Percentiles rank a stretch among this genome's conserved stretches.
phyloP scores from a whole-genome alignment of 768 basidiomycete genomes.

The Auriscalpium microsporum region DNA sequence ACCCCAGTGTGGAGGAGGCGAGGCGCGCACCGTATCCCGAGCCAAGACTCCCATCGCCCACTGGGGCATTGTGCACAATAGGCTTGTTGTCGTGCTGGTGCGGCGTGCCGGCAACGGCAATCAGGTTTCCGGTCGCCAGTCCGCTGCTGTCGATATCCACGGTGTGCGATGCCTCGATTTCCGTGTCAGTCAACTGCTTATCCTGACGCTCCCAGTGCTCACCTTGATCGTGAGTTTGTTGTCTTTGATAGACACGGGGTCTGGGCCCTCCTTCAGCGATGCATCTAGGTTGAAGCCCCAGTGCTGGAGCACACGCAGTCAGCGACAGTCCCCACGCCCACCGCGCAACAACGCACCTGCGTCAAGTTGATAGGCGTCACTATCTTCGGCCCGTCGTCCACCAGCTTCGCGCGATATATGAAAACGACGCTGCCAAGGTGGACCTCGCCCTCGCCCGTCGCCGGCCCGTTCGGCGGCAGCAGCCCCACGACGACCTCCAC shows the following conservation, averaged over 20 bases:
- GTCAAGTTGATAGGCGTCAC: conserved; percentile 73
- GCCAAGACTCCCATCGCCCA: background rate
- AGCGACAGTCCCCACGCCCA: no score
- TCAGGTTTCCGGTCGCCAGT: conserved; percentile 46
- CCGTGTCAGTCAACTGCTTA: background rate
- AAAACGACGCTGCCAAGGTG: conserved; percentile 59
- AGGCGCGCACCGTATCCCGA: conserved; percentile 48
- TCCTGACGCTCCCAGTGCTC: background rate
- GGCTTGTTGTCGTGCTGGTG: conserved; percentile 40
- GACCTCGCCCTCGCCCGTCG: conserved; percentile 28
- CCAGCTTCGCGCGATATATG: conserved; percentile 62
- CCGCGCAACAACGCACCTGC: conserved; percentile 37
- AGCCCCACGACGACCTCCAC: conserved; percentile 36
- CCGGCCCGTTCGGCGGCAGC: conserved; percentile 22
- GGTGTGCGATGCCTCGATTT: conserved; percentile 41
- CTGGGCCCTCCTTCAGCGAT: conserved; percentile 38
- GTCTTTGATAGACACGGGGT: conserved; percentile 41
- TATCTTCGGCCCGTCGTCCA: conserved; percentile 27
- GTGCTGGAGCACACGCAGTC: conserved; percentile 35
- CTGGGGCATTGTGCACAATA: conserved; percentile 53
- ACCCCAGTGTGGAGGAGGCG: background rate
- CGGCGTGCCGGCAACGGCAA: conserved; percentile 36
- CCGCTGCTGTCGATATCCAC: conserved; percentile 41
- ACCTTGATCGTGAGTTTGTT: conserved; percentile 37
- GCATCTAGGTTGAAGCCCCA: conserved; percentile 81